Base-by-base conservation (phyloP, 73 alveolate genomes). In the Paramecium caudatum region DNA sequence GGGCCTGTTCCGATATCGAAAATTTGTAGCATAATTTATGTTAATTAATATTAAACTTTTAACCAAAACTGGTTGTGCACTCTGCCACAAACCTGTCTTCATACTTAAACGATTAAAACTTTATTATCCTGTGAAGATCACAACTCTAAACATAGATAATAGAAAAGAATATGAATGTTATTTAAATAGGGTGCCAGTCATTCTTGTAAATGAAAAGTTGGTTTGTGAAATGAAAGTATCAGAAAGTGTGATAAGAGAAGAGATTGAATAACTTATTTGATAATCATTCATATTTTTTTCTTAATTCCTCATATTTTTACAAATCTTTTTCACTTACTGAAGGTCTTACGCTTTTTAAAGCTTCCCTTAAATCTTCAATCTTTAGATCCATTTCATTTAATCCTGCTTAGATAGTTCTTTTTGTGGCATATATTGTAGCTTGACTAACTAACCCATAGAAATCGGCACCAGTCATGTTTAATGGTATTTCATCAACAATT, bases 381-480 rank as follows among this genome's bases (percentile, higher is more conserved):
- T 37, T 5, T 5, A 91, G 32, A 47, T 78, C 43, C 21, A 82
- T 10, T 34, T 70, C 61, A 25, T 36, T 46, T 36, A 33, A 63
- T 27, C 49, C 49, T 27, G 62, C 90, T 48, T 62, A 50, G 86
- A 27, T 78, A 81, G 23, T 91, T 70, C 91, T 88, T 81, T 91
- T 93, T 7, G 96, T 94, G 0, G 98, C 98, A 32, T 45, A 74
- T 85, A 95, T 83, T 41, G 92, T 91, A 27, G 97, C 93, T 90
- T 95, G 94, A 23, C 94, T 93, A 6, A 95, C 90, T 34, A 95
- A 55, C 1, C 96, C 98, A 70, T 93, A 80, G 63, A 96, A 93
- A 65, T 96, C 99, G 6, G 99, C 99, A 1, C 99, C 99, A 2
- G 99, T 91, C 62, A 92, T 93, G 85, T 93, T 94, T 17, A 82